Percentiles rank a stretch among this genome's conserved stretches.
Evolutionary conservation across 2,329 filamentous ascomycete genomes (phyloP).

Genomic region (Penicillium sp.): DNA sequence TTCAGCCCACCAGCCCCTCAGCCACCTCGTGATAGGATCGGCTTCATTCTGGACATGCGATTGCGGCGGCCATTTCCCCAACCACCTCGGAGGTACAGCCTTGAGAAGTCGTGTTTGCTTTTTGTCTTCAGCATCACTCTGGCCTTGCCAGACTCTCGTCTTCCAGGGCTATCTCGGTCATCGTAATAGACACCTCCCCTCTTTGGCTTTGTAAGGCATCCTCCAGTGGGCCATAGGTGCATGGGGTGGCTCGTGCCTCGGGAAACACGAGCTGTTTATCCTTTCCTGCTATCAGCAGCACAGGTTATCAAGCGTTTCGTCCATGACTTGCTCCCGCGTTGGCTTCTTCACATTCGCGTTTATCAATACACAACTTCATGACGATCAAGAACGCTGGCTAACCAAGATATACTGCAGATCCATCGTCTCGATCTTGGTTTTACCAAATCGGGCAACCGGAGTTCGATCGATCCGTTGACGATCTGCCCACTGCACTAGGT

Average conservation of each 20-base stretch:
- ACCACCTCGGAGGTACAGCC: not conserved
- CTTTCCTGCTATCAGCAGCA: no score
- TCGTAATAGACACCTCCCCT: not conserved
- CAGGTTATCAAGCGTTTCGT: not conserved
- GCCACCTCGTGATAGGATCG: not conserved
- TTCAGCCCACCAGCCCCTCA: not conserved
- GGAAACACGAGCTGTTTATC: not conserved
- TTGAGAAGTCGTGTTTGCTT: not conserved
- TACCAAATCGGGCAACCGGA: constrained; percentile 10
- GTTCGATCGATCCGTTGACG: constrained; percentile 6
- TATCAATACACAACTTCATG: not conserved
- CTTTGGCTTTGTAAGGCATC: not conserved
- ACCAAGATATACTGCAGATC: not conserved
- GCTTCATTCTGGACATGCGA: not conserved
- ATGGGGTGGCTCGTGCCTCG: not conserved
- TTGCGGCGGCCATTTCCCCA: not conserved
- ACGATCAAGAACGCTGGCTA: not conserved
- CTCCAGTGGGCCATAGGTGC: not conserved
- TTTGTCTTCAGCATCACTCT: not conserved
- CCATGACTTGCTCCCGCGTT: not conserved
- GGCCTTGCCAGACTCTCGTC: not conserved
- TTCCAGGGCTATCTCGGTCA: not conserved
- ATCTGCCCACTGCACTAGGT: constrained; percentile 8
- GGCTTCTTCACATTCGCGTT: not conserved
- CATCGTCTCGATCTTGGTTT: constrained; percentile 4